Evolutionary conservation across 2,329 filamentous ascomycete species (phyloP).

Genomic region (Fusarium agapanthi): DNA sequence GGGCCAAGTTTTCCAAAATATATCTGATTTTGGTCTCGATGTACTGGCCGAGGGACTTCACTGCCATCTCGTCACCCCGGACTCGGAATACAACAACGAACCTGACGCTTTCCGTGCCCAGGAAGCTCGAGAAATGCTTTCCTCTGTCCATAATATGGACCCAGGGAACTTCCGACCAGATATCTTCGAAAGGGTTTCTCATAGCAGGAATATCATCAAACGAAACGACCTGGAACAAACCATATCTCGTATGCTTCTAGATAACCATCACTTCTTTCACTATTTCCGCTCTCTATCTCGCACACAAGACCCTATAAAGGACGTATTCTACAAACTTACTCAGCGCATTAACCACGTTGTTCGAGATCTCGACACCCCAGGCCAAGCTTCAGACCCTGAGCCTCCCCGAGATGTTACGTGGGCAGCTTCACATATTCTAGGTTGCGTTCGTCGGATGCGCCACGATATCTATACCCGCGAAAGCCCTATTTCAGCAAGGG

Average conservation of each 20-base stretch:
- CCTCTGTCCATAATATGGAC: conserved; percentile 51
- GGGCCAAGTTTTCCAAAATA: conserved; percentile 57
- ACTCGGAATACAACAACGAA: conserved; percentile 43
- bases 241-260: conserved; percentile 62
- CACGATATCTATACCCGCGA: conserved; percentile 52
- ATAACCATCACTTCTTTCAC: conserved; percentile 63
- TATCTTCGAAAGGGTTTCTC: conserved; percentile 49
- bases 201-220: conserved; percentile 50
- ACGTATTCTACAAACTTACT: conserved; percentile 58
- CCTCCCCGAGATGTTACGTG: conserved; percentile 54
- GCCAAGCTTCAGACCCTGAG: conserved; percentile 34
- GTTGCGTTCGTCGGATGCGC: conserved; percentile 54
- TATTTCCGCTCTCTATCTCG: conserved; percentile 59
- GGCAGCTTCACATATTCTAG: conserved; percentile 58
- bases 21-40: conserved; percentile 61
- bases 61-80: conserved; percentile 53
- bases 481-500: conserved; percentile 48
- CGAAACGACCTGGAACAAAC: conserved; percentile 60
- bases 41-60: conserved; percentile 62
- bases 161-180: conserved; percentile 58
- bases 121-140: conserved; percentile 62
- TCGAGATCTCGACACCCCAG: conserved; percentile 49
- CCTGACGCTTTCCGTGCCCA: conserved; percentile 52
- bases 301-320: conserved; percentile 55
- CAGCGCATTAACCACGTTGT: conserved; percentile 60